Evolutionary conservation across 805 yeast genomes (phyloP).

Genomic region (Blastobotrys mokoenaii): DNA sequence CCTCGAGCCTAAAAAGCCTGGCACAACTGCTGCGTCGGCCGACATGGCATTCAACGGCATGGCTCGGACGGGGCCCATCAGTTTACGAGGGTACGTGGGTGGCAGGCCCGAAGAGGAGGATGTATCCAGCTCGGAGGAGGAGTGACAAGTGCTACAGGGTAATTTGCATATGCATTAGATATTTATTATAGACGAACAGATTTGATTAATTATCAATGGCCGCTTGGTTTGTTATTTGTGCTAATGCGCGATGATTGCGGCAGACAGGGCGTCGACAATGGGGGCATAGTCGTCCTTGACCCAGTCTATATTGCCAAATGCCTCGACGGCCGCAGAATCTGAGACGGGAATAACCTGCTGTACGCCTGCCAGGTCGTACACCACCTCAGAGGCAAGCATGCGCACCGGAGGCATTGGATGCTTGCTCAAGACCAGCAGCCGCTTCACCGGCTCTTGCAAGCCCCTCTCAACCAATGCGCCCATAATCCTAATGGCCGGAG

Average conservation of each 20-base stretch:
- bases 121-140: constrained; percentile 18
- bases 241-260: no score
- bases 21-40: neutral
- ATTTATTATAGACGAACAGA: no score
- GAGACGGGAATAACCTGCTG: no score
- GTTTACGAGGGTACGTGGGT: constrained; percentile 14
- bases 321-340: no score
- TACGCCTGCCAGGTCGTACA: constrained; percentile 28
- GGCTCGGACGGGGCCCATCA: constrained; percentile 11
- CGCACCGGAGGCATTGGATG: constrained; percentile 32
- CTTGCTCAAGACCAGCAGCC: constrained; percentile 26
- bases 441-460: constrained; percentile 12
- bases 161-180: no score
- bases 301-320: no score
- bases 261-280: no score
- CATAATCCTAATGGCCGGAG: constrained; percentile 27
- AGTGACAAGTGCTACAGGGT: constrained; percentile 1
- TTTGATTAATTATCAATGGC: no score
- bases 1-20: neutral
- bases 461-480: constrained; percentile 3
- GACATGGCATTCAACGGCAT: no score
- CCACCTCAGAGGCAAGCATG: constrained; percentile 33
- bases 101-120: constrained; percentile 17
- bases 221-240: no score
- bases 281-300: no score